Evolutionary conservation across 1,139 yeast species (phyloP).

Genomic region (Barnettozyma hawaiiensis): DNA sequence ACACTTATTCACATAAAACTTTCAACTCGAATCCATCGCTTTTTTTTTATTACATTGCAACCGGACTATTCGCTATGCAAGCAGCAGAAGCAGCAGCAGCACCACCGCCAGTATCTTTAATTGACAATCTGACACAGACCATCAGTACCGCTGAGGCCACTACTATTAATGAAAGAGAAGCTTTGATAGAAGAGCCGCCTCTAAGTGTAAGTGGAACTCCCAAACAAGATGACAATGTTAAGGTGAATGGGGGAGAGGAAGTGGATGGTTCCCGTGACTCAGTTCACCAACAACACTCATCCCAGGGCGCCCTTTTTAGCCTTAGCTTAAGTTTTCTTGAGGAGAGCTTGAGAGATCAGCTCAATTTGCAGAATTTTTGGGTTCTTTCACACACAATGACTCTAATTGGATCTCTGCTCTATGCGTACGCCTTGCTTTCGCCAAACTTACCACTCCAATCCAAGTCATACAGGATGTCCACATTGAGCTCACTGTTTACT

Average conservation of each 20-base stretch:
- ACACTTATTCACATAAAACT: no score
- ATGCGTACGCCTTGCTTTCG: conserved; percentile 6
- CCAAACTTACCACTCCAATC: conserved; percentile 1
- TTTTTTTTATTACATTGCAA: not conserved
- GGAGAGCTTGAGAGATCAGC: conserved; percentile 4
- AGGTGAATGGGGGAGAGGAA: not conserved
- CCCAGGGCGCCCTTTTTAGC: no score
- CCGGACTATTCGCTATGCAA: conserved; percentile 3
- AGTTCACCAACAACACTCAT: no score
- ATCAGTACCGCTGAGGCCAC: no score
- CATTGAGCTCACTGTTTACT: conserved; percentile 29
- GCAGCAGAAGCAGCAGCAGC: no score
- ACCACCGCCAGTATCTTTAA: no score
- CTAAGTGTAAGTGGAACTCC: not conserved
- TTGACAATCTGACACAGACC: not conserved
- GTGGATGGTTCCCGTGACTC: no score
- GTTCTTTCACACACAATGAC: conserved; percentile 19
- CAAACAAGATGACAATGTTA: not conserved
- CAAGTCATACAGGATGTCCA: conserved; percentile 24
- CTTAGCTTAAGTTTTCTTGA: not conserved
- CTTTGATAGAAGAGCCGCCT: not conserved
- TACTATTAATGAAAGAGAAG: not conserved
- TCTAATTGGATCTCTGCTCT: conserved; percentile 15
- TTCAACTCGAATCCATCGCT: not conserved
- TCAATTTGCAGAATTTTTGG: conserved; percentile 23